phyloP scores from a whole-genome alignment of 768 basidiomycete genomes.

The Phanerochaete carnosa region DNA sequence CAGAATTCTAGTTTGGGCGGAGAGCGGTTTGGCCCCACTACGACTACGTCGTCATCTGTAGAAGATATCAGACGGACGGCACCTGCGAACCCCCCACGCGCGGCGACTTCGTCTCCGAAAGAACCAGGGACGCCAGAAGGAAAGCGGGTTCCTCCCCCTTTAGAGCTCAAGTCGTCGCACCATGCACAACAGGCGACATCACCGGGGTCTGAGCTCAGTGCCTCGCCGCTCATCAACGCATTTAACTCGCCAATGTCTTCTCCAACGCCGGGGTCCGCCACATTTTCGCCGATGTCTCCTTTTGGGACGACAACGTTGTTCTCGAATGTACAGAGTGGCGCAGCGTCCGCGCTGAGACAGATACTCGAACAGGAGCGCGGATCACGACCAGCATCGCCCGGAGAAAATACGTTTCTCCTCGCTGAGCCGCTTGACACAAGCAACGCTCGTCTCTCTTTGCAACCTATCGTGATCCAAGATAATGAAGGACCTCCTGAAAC shows the following conservation, averaged over 20 bases:
- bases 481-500: constrained; percentile 31
- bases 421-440: not conserved
- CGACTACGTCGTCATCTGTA: constrained; percentile 1
- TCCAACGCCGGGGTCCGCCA: constrained; percentile 12
- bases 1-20: constrained; percentile 1
- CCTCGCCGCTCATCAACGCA: constrained; percentile 39
- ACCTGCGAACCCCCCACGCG: not conserved
- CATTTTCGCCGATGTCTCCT: constrained; percentile 14
- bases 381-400: not conserved
- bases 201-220: constrained; percentile 3
- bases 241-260: constrained; percentile 39
- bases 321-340: constrained; percentile 26
- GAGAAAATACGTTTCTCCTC: not conserved
- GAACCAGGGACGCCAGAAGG: not conserved
- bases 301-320: constrained; percentile 9
- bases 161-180: constrained; percentile 18
- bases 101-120: not conserved
- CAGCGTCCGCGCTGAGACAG: constrained; percentile 36
- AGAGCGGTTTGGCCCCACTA: not conserved
- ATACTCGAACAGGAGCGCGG: constrained; percentile 30
- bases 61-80: constrained; percentile 1
- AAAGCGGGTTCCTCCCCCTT: constrained; percentile 8
- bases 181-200: not conserved
- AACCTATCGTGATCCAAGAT: constrained; percentile 44
- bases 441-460: constrained; percentile 19